Conservation (phyloP, 805 yeast genomes). For the Monosporozyma servazzii region DNA sequence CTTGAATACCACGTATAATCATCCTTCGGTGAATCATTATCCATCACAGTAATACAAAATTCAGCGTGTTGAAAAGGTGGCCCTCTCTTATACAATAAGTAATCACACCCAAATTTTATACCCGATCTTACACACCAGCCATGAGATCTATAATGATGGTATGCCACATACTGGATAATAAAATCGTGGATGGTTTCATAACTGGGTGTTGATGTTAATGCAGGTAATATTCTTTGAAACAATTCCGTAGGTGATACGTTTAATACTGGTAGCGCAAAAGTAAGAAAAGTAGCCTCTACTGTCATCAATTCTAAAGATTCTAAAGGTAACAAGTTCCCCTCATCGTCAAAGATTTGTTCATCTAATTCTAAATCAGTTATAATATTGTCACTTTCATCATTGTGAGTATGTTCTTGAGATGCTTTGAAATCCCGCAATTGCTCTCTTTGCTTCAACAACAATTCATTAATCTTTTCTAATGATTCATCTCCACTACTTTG, state of each 20-base stretch:
- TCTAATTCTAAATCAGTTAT: slow-evolving; percentile 15
- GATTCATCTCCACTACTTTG: slow-evolving; percentile 21
- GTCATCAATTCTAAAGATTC: slow-evolving; percentile 58
- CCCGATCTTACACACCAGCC: slow-evolving; percentile 97
- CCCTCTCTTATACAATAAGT: slow-evolving; percentile 73
- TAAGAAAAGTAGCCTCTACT: slow-evolving; percentile 63
- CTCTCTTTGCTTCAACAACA: slow-evolving; percentile 28
- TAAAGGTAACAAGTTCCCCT: slow-evolving; percentile 21
- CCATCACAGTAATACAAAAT: slow-evolving; percentile 45
- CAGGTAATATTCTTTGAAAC: slow-evolving; percentile 14
- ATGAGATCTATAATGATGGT: slow-evolving; percentile 75
- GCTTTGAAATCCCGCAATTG: slow-evolving; percentile 27
- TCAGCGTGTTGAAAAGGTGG: slow-evolving; percentile 96
- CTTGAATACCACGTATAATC: slow-evolving; percentile 59
- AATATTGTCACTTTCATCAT: slow-evolving; percentile 4
- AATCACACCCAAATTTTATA: slow-evolving; percentile 85
- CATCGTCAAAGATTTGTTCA: slow-evolving; percentile 26
- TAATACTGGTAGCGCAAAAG: slow-evolving; percentile 45
- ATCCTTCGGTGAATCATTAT: slow-evolving; percentile 12
- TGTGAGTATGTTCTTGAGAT: slow-evolving; percentile 12
- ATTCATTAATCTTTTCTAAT: slow-evolving; percentile 21
- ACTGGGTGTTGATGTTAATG: neutral
- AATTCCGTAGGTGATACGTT: slow-evolving; percentile 23
- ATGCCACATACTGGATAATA: slow-evolving; percentile 55
- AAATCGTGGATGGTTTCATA: slow-evolving; percentile 32